Evolutionary conservation across 2,329 filamentous ascomycete genomes (phyloP), one percentile per base, ranked within the genome.

Genomic region (Akanthomyces uredinophilus): DNA sequence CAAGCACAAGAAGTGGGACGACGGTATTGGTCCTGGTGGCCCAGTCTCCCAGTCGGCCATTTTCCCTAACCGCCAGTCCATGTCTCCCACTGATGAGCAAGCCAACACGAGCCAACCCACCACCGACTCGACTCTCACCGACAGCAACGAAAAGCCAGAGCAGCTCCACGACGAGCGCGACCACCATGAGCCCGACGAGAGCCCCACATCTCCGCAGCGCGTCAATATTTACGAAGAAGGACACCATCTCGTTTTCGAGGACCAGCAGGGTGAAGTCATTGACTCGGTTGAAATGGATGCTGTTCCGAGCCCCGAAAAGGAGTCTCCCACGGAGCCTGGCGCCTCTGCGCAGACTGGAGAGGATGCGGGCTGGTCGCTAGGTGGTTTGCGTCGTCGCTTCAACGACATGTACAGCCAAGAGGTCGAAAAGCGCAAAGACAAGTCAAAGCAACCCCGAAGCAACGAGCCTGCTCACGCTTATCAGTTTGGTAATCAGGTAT

Each of bases 21-120:
- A 85, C 64, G 87, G 83, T n/a, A 83, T 85, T 67, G 90, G 87
- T 2, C 88, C 90, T 3, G 95, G 95, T 64, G 95, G 95, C 0
- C 95, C 92, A 3, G 89, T 98, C 67, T 90, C 85, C 64, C 87
- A 96, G 70, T 96, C 94, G 41, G 95, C 95, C 27, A 97, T 98
- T 68, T 87, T 85, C 66, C 95, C 95, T 2, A 78, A 79, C 63
- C 78, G 80, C 14, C 77, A 75, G 56, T 64, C 68, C 22, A 64
- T 65, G 10, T 67, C 69, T 10, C 65, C 67, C 5, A 59, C 70
- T 16, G 62, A 57, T 1, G 64, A 69, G 1, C 65, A 67, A 5
- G 67, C 72, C 14, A 70, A 70, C 11, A 56, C 61, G 7, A 70
- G 68, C 46, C 73, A 75, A 22, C 69, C 69, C 49, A 70, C 72